Percentiles rank a stretch among this genome's conserved stretches.
Conservation (phyloP, 2,329 filamentous ascomycete species). For the Penicillium sp. region DNA sequence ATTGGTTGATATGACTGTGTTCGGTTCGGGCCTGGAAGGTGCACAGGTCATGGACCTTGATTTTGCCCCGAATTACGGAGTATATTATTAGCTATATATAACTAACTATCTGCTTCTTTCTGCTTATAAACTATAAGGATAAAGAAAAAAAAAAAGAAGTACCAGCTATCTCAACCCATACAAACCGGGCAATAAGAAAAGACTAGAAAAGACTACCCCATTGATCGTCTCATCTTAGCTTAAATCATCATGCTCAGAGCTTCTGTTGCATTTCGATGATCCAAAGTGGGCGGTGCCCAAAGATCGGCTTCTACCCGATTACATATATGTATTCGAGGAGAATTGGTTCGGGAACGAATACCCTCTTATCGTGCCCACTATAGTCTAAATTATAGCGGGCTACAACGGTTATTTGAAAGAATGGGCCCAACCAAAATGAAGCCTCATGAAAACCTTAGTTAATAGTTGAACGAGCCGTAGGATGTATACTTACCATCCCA, state of each 20-base stretch:
- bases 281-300: not conserved
- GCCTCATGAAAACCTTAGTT: not conserved
- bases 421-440: not conserved
- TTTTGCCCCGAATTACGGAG: not conserved
- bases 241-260: not conserved
- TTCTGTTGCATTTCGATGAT: not conserved
- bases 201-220: too few relatives aligned
- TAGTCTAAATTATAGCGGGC: not conserved
- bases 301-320: not conserved
- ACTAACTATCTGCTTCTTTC: too few relatives aligned
- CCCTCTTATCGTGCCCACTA: not conserved
- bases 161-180: not conserved
- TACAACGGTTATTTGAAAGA: not conserved
- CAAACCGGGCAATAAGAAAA: not conserved
- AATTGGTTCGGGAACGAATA: not conserved
- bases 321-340: not conserved
- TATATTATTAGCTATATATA: not conserved
- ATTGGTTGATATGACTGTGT: not conserved
- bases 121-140: too few relatives aligned
- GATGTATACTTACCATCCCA: not conserved
- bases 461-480: too few relatives aligned
- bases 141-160: not conserved
- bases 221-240: not conserved
- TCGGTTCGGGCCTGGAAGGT: slow-evolving; percentile 5
- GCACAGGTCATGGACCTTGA: not conserved